Evolutionary conservation across 2,329 filamentous ascomycete genomes (phyloP), one percentile per base, ranked within the genome.

Genomic region (Lecanicillium sp.): DNA sequence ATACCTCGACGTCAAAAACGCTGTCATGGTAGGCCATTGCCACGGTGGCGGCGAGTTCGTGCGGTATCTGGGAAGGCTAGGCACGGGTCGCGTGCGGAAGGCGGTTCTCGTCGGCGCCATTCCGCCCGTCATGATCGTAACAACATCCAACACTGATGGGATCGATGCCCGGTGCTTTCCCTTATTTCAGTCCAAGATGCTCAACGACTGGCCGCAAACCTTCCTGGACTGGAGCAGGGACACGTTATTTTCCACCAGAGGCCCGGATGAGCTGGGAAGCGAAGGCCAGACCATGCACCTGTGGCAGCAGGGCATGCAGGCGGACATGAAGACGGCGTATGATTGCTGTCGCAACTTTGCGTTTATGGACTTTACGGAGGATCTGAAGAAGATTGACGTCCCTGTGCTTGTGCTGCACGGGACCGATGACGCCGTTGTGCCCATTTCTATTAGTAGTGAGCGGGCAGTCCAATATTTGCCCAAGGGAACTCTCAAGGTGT

Each of bases 151-250:
- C 29, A 13, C 29, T 6, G 29, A 30, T 6, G 29, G 29, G 6
- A 6, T 30, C 5, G 29, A 30, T 4, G 17, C n/a, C 13, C 17
- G 13, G 5, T 13, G n/a, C 12, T 30, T 30, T 12, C 13, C n/a
- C 17, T 5, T 5, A 13, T 30, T 30, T 12, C 29, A 15, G 5
- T 13, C 5, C 4, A 15, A 13, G 5, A 30, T 30, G 29, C 5
- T 6, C 29, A 30, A 30, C 6, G 29, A 38, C 18, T 22, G 36
- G 6, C 30, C 40, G 15, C 60, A 82, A 18, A 82, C 79, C 4
- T 76, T 81, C 48, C 78, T 80, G 47, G 76, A 79, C 51, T 79
- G 81, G 74, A 78, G 77, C 1, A 77, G 82, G 4, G 80, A 84
- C 27, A 75, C 80, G 36, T 81, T 80, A 30, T 75, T 78, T 17